Percentiles rank a stretch among this genome's conserved stretches.
Conservation (phyloP, 768 basidiomycete genomes). For the Suillus luteus region DNA sequence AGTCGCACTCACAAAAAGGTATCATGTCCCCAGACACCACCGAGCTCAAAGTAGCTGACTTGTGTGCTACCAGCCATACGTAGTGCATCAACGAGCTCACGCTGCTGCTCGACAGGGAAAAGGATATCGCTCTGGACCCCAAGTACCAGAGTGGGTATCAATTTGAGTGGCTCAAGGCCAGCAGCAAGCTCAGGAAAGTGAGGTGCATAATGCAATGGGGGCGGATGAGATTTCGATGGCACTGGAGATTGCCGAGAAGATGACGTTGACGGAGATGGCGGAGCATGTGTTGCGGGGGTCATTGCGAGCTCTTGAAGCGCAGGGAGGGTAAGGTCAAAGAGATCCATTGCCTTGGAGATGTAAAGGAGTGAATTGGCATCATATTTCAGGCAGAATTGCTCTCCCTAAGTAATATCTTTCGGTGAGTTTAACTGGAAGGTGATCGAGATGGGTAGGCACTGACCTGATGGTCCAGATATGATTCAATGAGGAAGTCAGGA, state of each 20-base stretch:
- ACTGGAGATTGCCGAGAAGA: slow-evolving; percentile 15
- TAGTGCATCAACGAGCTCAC: slow-evolving; percentile 91
- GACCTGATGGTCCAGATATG: slow-evolving; percentile 92
- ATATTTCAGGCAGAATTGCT: slow-evolving; percentile 97
- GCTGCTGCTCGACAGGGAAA: slow-evolving; percentile 96
- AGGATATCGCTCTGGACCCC: slow-evolving; percentile 97
- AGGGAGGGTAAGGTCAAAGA: slow-evolving; percentile 91
- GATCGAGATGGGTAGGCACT: slow-evolving; percentile 13
- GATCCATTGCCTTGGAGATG: slow-evolving; percentile 98
- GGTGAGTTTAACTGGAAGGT: slow-evolving; percentile 8
- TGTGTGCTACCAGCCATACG: slow-evolving; percentile 84
- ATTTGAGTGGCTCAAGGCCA: slow-evolving; percentile 72
- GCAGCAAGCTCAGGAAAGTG: slow-evolving; percentile 75
- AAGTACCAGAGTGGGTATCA: slow-evolving; percentile 82
- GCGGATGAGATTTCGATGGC: slow-evolving; percentile 69
- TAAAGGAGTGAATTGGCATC: slow-evolving; percentile 99
- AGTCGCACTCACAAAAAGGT: slow-evolving; percentile 77
- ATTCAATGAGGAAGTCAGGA: slow-evolving; percentile 98
- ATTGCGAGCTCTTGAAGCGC: slow-evolving; percentile 73
- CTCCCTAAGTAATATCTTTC: slow-evolving; percentile 55
- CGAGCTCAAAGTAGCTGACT: slow-evolving; percentile 96
- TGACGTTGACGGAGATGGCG: slow-evolving; percentile 24
- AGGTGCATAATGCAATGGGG: slow-evolving; percentile 71
- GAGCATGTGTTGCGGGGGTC: slow-evolving; percentile 27
- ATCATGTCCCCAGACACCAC: slow-evolving; percentile 99